These are phyloP conservation scores for Colletotrichum tamarilloi DNA, from an alignment of 2,329 filamentous ascomycete genomes.

Conservation along the genomic window DNA sequence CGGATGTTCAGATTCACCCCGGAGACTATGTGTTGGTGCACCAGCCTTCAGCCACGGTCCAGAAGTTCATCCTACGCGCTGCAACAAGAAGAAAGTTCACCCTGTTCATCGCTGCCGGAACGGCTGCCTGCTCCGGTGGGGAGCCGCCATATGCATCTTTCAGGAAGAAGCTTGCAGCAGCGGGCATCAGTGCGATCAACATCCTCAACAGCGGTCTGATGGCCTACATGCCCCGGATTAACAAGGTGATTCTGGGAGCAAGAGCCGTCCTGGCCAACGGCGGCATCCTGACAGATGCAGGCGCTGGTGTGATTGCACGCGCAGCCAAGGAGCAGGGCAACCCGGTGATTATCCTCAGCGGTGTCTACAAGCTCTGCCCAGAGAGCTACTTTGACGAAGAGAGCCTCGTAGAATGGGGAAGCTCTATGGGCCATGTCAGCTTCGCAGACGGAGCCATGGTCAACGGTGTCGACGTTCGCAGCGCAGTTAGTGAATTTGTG, in stretches of 20 bases:
- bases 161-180: constrained; percentile 80
- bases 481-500: constrained; percentile 85
- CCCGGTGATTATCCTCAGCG: constrained; percentile 88
- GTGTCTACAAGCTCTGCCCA: constrained; percentile 93
- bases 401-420: constrained; percentile 86
- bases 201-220: constrained; percentile 88
- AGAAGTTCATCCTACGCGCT: constrained; percentile 88
- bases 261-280: constrained; percentile 91
- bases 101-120: constrained; percentile 82
- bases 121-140: constrained; percentile 47
- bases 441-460: constrained; percentile 86
- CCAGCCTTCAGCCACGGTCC: constrained; percentile 85
- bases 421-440: constrained; percentile 78
- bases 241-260: constrained; percentile 93
- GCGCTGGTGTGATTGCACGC: constrained; percentile 84
- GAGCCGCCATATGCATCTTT: constrained; percentile 65
- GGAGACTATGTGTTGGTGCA: constrained; percentile 94
- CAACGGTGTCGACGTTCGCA: constrained; percentile 80
- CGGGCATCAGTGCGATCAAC: constrained; percentile 84
- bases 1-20: constrained; percentile 91
- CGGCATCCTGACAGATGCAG: constrained; percentile 83
- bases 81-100: constrained; percentile 93
- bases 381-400: constrained; percentile 88
- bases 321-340: constrained; percentile 86
- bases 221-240: constrained; percentile 94